Evolutionary conservation across 768 basidiomycete species (phyloP), one percentile per base, ranked within the genome.

Genomic region (Thelephora ganbajun): DNA sequence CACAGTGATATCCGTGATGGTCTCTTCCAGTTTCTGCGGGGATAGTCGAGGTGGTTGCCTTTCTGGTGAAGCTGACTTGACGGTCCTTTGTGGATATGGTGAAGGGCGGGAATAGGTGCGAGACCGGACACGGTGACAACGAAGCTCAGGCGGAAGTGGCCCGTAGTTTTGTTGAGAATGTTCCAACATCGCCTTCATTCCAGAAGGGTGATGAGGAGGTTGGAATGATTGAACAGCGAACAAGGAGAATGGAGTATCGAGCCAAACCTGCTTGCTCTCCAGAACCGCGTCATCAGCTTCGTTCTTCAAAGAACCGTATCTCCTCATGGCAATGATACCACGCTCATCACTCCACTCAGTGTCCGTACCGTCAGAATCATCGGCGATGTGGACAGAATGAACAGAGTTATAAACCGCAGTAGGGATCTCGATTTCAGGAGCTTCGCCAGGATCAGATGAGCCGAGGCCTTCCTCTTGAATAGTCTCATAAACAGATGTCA

Each of bases 401-500:
- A 84, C 62, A 0, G 70, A 58, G 45, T 58, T 53, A 43, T 57
- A 47, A 16, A 47, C 37, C 26, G 39, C 16, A 22, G 51, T 33
- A 11, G 53, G 50, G 22, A 22, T 22, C 16, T 7, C 14, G 14
- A 16, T 14, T 9, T 41, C 39, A 41, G 39, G 39, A 2, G 39
- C 14, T 18, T 16, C 18, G 14, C 18, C 12, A 0, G 68, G 67
- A 16, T 54, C 55, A 7, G 50, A 57, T 22, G 57, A 45, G 11
- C 64, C 69, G 3, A 69, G 65, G 11, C 66, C 58, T 52, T 88
- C 87, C 54, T 89, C 86, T 48, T 85, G 71, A 43, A 89, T 88
- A 0, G 81, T 87, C 58, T 87, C 85, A 53, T 86, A 88, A 0
- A 84, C 72, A 0, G 85, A 87, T 0, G 76, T 66, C 3, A 80